These are phyloP conservation scores for Salix purpurea DNA, from an alignment of 345 rosid genomes.

Conservation along the genomic window DNA sequence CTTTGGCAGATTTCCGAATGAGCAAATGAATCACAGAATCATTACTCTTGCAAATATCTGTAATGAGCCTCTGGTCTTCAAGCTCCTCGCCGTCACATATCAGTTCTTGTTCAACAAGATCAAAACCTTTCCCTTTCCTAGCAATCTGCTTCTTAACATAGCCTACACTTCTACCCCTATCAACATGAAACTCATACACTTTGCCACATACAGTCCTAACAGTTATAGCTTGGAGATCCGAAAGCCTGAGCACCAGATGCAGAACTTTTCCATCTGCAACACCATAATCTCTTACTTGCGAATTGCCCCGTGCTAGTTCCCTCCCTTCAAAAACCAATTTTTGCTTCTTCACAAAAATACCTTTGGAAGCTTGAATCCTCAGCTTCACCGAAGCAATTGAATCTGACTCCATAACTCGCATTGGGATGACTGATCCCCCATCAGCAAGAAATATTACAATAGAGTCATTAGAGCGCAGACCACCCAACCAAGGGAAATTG, in stretches of 20 bases:
- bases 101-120: slow-evolving; percentile 56
- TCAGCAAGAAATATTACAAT: slow-evolving; percentile 57
- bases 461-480: slow-evolving; percentile 32
- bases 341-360: slow-evolving; percentile 61
- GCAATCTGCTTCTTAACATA: slow-evolving; percentile 74
- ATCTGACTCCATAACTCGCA: slow-evolving; percentile 61
- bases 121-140: slow-evolving; percentile 39
- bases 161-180: slow-evolving; percentile 61
- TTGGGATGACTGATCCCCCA: slow-evolving; percentile 56
- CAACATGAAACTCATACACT: slow-evolving; percentile 55
- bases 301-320: slow-evolving; percentile 53
- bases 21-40: slow-evolving; percentile 61
- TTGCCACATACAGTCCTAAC: slow-evolving; percentile 60
- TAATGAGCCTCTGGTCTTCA: slow-evolving; percentile 68
- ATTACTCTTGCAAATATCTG: slow-evolving; percentile 50
- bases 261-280: slow-evolving; percentile 55
- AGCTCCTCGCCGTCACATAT: slow-evolving; percentile 70
- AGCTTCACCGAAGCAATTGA: slow-evolving; percentile 73
- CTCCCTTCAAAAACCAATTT: slow-evolving; percentile 59
- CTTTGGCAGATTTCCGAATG: slow-evolving; percentile 51
- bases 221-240: slow-evolving; percentile 62
- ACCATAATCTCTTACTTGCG: slow-evolving; percentile 48
- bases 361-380: slow-evolving; percentile 64
- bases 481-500: slow-evolving; percentile 21
- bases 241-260: slow-evolving; percentile 63